These are phyloP conservation scores for Dissophora ornata DNA, from an alignment of 192 early-diverging fungal genomes.

Conservation along the genomic window DNA sequence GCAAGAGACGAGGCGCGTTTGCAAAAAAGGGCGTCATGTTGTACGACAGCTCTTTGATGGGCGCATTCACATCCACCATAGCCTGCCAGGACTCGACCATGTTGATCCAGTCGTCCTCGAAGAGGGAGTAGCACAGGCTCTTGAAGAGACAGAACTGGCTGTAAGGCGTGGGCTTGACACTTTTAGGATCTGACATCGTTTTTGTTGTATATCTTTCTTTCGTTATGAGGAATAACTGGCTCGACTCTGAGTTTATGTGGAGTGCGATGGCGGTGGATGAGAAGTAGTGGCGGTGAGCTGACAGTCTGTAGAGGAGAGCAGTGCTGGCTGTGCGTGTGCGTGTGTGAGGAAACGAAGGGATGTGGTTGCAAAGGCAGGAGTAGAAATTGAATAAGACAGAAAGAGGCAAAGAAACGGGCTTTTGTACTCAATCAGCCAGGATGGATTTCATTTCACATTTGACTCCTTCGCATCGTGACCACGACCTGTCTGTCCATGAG, in stretches of 20 bases:
- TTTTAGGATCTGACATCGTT: conserved; percentile 15
- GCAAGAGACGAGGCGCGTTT: conserved; percentile 42
- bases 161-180: conserved; percentile 30
- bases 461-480: too few species aligned
- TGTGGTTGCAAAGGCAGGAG: too few species aligned
- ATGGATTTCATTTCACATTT: too few species aligned
- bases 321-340: background rate
- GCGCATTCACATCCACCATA: conserved; percentile 51
- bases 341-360: conserved; percentile 12
- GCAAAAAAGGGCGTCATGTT: conserved; percentile 57
- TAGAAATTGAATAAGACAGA: too few species aligned
- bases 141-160: conserved; percentile 54
- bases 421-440: too few species aligned
- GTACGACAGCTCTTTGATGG: conserved; percentile 30
- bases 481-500: too few species aligned
- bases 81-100: conserved; percentile 53
- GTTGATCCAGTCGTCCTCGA: conserved; percentile 56
- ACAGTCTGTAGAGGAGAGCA: too few species aligned
- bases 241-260: too few species aligned
- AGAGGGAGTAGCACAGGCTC: conserved; percentile 44
- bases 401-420: too few species aligned
- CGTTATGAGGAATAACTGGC: too few species aligned
- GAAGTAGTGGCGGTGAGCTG: background rate
- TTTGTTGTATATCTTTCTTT: background rate
- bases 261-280: background rate